Conservation (phyloP, 2,329 filamentous ascomycete species). For the Talaromyces marneffei region DNA sequence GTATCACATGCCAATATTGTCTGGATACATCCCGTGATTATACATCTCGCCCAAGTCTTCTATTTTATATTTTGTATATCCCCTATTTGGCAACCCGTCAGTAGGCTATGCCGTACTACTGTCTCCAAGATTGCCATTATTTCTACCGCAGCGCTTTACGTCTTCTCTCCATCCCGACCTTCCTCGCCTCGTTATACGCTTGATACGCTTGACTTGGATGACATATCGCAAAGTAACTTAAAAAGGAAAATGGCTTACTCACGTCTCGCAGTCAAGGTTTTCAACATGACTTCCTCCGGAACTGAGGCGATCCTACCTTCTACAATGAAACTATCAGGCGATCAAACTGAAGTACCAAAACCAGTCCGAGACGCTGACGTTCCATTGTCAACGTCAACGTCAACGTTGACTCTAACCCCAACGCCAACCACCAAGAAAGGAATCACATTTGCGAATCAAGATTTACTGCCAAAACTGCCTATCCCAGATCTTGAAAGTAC, state of each 20-base stretch:
- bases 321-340: slow-evolving; percentile 21
- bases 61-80: neutral
- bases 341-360: slow-evolving; percentile 17
- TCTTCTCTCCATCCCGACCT: slow-evolving; percentile 75
- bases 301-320: slow-evolving; percentile 55
- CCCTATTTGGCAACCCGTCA: neutral
- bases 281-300: slow-evolving; percentile 66
- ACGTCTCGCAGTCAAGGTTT: slow-evolving; percentile 62
- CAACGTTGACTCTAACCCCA: neutral
- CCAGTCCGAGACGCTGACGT: slow-evolving; percentile 9
- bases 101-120: slow-evolving; percentile 67
- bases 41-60: neutral
- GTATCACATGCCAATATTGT: neutral
- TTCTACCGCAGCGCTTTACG: slow-evolving; percentile 87
- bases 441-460: slow-evolving; percentile 84
- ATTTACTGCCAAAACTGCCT: slow-evolving; percentile 82
- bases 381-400: slow-evolving; percentile 3
- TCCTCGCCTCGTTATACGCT: slow-evolving; percentile 69
- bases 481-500: slow-evolving; percentile 81
- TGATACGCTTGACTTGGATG: slow-evolving; percentile 61
- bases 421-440: slow-evolving; percentile 42
- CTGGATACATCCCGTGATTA: neutral
- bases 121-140: slow-evolving; percentile 81
- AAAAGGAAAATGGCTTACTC: slow-evolving; percentile 50
- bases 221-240: neutral